phyloP scores from a whole-genome alignment of 352 stramenopile species.

The Elongisporangium anandrum region DNA sequence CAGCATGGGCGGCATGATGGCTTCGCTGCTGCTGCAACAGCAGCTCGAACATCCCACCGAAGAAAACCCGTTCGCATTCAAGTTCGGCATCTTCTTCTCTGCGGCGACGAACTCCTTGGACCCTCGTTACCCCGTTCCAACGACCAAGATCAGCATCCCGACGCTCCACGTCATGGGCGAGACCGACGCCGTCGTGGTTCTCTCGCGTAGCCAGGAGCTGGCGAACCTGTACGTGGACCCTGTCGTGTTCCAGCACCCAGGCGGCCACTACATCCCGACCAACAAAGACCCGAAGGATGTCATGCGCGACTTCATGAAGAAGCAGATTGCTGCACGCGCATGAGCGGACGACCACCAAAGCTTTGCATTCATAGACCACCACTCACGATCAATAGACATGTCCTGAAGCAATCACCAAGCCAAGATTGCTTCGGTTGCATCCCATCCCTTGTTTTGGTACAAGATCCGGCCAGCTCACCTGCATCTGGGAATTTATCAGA shows the following conservation, averaged over 20 bases:
- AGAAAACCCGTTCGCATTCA: slow-evolving; percentile 53
- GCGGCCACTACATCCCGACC: slow-evolving; percentile 83
- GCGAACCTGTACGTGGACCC: slow-evolving; percentile 51
- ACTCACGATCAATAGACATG: background rate
- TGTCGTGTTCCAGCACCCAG: slow-evolving; percentile 51
- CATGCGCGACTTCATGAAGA: slow-evolving; percentile 66
- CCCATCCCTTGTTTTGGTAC: background rate
- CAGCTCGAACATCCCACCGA: slow-evolving; percentile 43
- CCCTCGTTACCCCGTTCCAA: slow-evolving; percentile 30
- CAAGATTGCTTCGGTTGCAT: background rate
- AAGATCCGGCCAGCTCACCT: background rate
- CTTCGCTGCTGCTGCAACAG: slow-evolving; percentile 58
- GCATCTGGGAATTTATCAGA: background rate
- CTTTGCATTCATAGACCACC: background rate
- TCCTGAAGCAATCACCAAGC: background rate
- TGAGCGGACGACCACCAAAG: background rate
- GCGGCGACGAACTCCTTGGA: slow-evolving; percentile 37
- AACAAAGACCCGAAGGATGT: slow-evolving; percentile 81
- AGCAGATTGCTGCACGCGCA: slow-evolving; percentile 21
- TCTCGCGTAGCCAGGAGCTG: slow-evolving; percentile 51
- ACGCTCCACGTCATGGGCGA: slow-evolving; percentile 81
- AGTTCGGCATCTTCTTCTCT: slow-evolving; percentile 73
- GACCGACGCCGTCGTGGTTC: slow-evolving; percentile 65
- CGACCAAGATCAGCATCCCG: slow-evolving; percentile 47
- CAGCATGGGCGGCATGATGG: slow-evolving; percentile 75